These are phyloP conservation scores for Pseudotsuga menziesii DNA, from an alignment of 75 land plant species.

Conservation along the genomic window DNA sequence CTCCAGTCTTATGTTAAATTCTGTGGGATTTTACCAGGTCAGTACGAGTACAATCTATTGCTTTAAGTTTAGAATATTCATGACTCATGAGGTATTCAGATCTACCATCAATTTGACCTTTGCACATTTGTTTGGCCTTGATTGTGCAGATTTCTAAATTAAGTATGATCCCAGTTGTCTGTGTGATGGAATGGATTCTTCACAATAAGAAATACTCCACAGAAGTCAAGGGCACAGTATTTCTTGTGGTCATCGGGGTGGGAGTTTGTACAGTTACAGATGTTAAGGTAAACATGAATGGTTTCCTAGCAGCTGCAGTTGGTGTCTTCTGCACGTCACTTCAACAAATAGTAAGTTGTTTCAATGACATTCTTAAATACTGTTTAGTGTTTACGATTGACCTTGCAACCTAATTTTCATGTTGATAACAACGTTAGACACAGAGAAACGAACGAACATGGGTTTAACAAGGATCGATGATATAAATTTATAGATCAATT, in stretches of 20 bases:
- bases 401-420: too few species aligned
- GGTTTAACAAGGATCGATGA: too few species aligned
- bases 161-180: slow-evolving; percentile 63
- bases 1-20: slow-evolving; percentile 82
- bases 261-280: slow-evolving; percentile 61
- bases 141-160: slow-evolving; percentile 42
- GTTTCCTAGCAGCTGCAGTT: slow-evolving; percentile 68
- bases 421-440: too few species aligned
- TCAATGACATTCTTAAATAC: too few species aligned
- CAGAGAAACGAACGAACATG: too few species aligned
- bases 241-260: slow-evolving; percentile 50
- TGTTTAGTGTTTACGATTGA: too few species aligned
- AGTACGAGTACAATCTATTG: neutral
- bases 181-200: slow-evolving; percentile 51
- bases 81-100: neutral
- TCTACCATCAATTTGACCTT: neutral
- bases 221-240: slow-evolving; percentile 43
- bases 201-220: slow-evolving; percentile 48
- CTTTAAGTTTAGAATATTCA: neutral
- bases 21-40: slow-evolving; percentile 92
- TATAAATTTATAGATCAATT: too few species aligned
- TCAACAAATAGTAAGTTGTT: slow-evolving; percentile 71
- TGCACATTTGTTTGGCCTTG: neutral
- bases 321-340: slow-evolving; percentile 76
- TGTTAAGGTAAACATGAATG: slow-evolving; percentile 45